Percentiles rank a stretch among this genome's conserved stretches.
Conservation (phyloP, 306 rosid species). For the Glycine soja region DNA sequence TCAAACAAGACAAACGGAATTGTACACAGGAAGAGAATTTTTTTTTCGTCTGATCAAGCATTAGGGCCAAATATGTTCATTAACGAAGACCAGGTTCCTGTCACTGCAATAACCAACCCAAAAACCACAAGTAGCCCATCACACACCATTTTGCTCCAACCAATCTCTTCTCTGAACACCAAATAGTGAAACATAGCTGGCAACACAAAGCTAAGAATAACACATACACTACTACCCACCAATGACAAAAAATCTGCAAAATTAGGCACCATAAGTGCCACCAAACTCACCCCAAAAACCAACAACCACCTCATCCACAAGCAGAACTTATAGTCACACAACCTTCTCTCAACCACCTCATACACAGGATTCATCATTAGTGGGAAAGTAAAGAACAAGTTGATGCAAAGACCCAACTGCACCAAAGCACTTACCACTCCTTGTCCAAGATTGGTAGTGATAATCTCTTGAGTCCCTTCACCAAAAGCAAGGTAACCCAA, state of each 20-base stretch:
- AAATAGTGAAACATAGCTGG: constrained; percentile 69
- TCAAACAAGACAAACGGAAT: neutral
- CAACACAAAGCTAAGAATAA: constrained; percentile 65
- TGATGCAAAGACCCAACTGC: constrained; percentile 65
- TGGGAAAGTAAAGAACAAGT: constrained; percentile 67
- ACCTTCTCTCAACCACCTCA: constrained; percentile 70
- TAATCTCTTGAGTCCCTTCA: constrained; percentile 65
- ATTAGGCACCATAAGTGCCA: constrained; percentile 71
- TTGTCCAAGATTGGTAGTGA: constrained; percentile 71
- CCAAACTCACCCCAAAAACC: constrained; percentile 64
- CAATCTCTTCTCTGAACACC: constrained; percentile 66
- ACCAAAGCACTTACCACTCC: constrained; percentile 64
- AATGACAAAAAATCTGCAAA: constrained; percentile 75
- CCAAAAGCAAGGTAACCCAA: constrained; percentile 81
- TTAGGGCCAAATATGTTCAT: constrained; percentile 53
- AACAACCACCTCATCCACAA: constrained; percentile 72
- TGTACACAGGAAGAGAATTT: neutral
- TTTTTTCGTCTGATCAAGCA: constrained; percentile 39
- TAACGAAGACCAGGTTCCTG: constrained; percentile 71
- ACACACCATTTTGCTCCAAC: constrained; percentile 50
- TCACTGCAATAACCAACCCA: constrained; percentile 56
- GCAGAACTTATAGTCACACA: constrained; percentile 54
- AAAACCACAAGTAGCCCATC: constrained; percentile 59
- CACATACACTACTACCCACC: constrained; percentile 75
- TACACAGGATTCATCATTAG: constrained; percentile 83